Base-by-base conservation (phyloP, 2,329 filamentous ascomycete genomes). In the Phyllachora maydis region DNA sequence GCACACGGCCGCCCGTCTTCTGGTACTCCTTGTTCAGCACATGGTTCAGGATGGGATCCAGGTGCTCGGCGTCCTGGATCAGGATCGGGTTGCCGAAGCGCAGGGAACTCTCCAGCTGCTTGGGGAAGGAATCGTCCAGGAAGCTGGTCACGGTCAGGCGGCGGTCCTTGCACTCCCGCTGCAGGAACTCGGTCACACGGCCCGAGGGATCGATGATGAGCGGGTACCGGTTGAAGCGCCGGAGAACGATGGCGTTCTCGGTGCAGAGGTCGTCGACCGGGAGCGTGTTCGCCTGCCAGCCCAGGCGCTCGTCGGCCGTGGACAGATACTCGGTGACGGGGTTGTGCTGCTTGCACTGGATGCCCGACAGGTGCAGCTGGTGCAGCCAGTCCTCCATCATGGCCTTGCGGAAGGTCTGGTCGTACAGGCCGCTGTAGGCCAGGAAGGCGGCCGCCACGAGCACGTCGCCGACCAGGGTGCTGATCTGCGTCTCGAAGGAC, bases 1-100 rank as follows among this genome's bases (percentile, higher is more conserved):
- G 69, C 21, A 95, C 85, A 63, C 88, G 85, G 12, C 88, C 88
- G 35, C 88, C 88, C 14, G 90, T 98, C 55, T 83, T 90, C 50
- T 98, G 90, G 48, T 98, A 98, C 43, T 98, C 88, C 48, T 98
- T 98, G 56, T 98, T 98, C 49, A 98, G 68, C 26, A 98, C 85
- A 39, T 98, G 88, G 42, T 95, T 98, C 38, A 98, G 70, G 29
- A 98, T 83, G 1, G 90, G 90, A 41, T 98, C 88, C 27, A 98
- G 56, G 44, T 98, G 78, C 50, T 98, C 90, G 1, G 88, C 90
- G 46, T 98, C 88, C 48, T 98, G 88, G 29, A 98, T 98, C 30
- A 98, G 66, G 35, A 98, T 98, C 2, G 88, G 85, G 42, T 98
- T 98, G 41, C 88, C 88, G 50, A 98, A 98, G 42, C 88, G 79